Base-by-base conservation (phyloP, 2,329 filamentous ascomycete species). In the Botryosphaeria dothidea region DNA sequence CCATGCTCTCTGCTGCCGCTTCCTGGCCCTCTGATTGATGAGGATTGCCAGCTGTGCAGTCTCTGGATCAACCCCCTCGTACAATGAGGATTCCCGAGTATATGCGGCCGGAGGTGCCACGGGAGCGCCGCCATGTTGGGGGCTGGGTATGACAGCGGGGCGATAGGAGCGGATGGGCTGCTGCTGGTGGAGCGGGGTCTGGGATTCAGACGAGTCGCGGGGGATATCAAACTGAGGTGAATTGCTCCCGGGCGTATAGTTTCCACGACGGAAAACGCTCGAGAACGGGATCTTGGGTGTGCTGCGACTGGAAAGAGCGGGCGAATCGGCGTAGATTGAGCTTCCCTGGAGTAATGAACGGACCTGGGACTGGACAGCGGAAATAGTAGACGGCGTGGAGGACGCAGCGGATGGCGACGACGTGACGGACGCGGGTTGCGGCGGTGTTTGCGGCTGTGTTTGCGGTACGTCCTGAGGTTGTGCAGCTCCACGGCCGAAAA, bases 1-100 rank as follows among this genome's bases (percentile, higher is more conserved):
- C 56, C 56, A 60, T 41, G 43, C 52, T 19, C 46, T 34, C 41
- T 46, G 38, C 54, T 57, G 62, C 21, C 51, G 27, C 11, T 31
- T 64, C 52, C 52, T 43, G 29, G 52, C 21, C 17, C 62, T 58
- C 31, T 60, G 25, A 6, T 60, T 60, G 41, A 46, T 34, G 27
- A 60, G 56, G 31, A 21, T 41, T 2, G 62, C 41, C 3, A 62
- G 48, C 48, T 62, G 60, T 21, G 51, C 46, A 13, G 63, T 62
- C 45, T 65, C 66, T 19, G 64, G 63, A 51, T 67, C 66, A 17
- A 62, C 46, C 38, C 31, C 38, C 8, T 56, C 61, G 56, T 46
- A 29, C 17, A 43, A 19, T 5, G 52, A 34, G 4, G 56, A 34
- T 17, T 60, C 38, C n/a, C 56, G 38, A 1, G 38, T 46, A 17